These are phyloP conservation scores for Alternaria brassicicola DNA, from an alignment of 2,329 filamentous ascomycete species.

Conservation along the genomic window DNA sequence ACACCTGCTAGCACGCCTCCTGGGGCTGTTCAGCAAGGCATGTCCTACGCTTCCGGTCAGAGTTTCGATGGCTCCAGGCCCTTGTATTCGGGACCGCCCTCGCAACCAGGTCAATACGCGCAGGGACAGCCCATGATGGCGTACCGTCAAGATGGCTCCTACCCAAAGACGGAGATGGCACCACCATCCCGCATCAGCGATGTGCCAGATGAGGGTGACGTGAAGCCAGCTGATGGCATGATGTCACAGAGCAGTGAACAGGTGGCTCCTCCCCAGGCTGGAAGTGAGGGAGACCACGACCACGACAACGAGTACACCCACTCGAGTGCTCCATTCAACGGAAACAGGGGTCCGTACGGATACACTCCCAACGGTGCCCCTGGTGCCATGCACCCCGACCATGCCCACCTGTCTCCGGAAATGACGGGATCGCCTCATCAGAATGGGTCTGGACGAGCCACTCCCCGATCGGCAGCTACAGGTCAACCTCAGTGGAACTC, in stretches of 20 bases:
- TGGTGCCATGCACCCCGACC: slow-evolving; percentile 70
- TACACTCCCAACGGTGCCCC: slow-evolving; percentile 73
- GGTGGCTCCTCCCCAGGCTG: slow-evolving; percentile 60
- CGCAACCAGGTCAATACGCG: slow-evolving; percentile 72
- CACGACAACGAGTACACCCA: slow-evolving; percentile 87
- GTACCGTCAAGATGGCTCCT: slow-evolving; percentile 59
- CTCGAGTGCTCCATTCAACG: slow-evolving; percentile 72
- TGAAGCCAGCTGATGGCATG: slow-evolving; percentile 69
- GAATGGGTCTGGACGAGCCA: slow-evolving; percentile 81
- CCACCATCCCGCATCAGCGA: slow-evolving; percentile 72
- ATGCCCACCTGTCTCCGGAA: slow-evolving; percentile 78
- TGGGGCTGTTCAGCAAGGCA: slow-evolving; percentile 76
- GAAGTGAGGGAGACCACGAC: slow-evolving; percentile 75
- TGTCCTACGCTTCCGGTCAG: slow-evolving; percentile 76
- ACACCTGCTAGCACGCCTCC: slow-evolving; percentile 93
- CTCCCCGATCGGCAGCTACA: slow-evolving; percentile 77
- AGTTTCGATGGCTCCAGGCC: slow-evolving; percentile 77
- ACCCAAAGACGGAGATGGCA: slow-evolving; percentile 87
- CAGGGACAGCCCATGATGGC: slow-evolving; percentile 68
- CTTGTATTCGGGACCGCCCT: slow-evolving; percentile 75
- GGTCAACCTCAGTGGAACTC: slow-evolving; percentile 74
- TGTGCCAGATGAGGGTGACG: slow-evolving; percentile 65
- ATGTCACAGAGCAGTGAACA: slow-evolving; percentile 55
- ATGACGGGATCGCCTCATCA: slow-evolving; percentile 86
- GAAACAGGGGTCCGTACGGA: slow-evolving; percentile 75